Conservation (phyloP, 345 rosid species). For the Psidium friedrichsthalianum region DNA sequence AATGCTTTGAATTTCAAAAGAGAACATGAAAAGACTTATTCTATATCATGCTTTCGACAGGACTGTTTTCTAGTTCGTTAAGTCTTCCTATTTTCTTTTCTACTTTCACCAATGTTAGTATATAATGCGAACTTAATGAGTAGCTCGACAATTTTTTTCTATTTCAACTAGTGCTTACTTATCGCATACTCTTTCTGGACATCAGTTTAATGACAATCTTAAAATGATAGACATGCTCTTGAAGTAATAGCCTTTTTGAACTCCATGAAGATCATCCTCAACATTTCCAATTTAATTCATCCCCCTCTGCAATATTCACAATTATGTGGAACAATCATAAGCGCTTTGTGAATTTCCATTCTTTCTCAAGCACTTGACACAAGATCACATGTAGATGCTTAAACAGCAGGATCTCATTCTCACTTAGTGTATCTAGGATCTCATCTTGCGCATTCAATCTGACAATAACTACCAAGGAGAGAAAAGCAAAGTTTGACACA, state of each 20-base stretch:
- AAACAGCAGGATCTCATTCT: background rate
- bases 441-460: background rate
- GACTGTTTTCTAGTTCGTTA: background rate
- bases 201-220: background rate
- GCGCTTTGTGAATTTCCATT: background rate
- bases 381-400: background rate
- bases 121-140: background rate
- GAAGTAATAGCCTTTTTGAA: background rate
- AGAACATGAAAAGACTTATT: background rate
- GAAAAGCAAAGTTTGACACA: background rate
- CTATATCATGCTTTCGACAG: background rate
- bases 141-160: background rate
- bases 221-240: background rate
- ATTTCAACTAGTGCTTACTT: background rate
- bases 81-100: background rate
- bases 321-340: background rate
- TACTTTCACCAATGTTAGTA: background rate
- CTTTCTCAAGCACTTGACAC: background rate
- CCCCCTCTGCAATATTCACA: background rate
- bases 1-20: background rate
- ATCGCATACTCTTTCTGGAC: background rate
- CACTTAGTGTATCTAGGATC: background rate
- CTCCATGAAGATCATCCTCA: background rate
- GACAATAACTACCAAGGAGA: background rate
- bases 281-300: background rate